phyloP scores from a whole-genome alignment of 2,329 filamentous ascomycete species.

The Penicillium hordei region DNA sequence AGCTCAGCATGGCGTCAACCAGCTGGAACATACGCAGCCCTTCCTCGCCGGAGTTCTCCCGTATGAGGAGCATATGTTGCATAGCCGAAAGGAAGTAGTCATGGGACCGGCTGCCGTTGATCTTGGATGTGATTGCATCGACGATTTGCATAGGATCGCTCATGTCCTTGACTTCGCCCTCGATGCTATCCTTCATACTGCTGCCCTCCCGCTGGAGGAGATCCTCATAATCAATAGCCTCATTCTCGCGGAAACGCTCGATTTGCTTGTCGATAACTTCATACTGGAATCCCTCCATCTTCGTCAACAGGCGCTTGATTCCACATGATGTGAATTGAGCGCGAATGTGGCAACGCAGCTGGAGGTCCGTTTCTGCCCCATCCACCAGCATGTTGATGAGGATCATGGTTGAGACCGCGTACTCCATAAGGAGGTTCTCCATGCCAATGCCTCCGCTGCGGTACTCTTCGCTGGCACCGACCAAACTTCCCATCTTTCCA shows the following conservation, averaged over 20 bases:
- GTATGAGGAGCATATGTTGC: slow-evolving; percentile 90
- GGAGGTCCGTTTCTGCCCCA: slow-evolving; percentile 81
- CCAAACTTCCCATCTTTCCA: slow-evolving; percentile 97
- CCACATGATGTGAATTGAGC: slow-evolving; percentile 96
- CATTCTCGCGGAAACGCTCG: slow-evolving; percentile 86
- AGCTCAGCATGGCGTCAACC: slow-evolving; percentile 97
- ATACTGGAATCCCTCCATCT: slow-evolving; percentile 99
- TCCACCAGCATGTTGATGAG: slow-evolving; percentile 97
- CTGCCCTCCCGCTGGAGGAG: slow-evolving; percentile 87
- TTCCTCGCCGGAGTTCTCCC: slow-evolving; percentile 89
- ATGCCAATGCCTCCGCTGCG: slow-evolving; percentile 95
- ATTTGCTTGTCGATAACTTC: slow-evolving; percentile 98
- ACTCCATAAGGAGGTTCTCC: slow-evolving; percentile 99
- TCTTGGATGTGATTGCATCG: slow-evolving; percentile 83
- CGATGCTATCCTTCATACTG: slow-evolving; percentile 83
- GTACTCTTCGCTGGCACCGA: slow-evolving; percentile 94
- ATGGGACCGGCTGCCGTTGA: slow-evolving; percentile 79
- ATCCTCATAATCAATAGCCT: slow-evolving; percentile 97
- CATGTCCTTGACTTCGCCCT: slow-evolving; percentile 85
- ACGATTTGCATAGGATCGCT: slow-evolving; percentile 91
- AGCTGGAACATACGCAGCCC: slow-evolving; percentile 94
- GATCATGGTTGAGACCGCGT: slow-evolving; percentile 90
- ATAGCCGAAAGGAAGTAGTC: slow-evolving; percentile 96
- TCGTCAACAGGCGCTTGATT: slow-evolving; percentile 87
- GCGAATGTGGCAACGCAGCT: slow-evolving; percentile 88